Base-by-base conservation (phyloP, 441 rosid genomes). In the Eutrema salsugineum region DNA sequence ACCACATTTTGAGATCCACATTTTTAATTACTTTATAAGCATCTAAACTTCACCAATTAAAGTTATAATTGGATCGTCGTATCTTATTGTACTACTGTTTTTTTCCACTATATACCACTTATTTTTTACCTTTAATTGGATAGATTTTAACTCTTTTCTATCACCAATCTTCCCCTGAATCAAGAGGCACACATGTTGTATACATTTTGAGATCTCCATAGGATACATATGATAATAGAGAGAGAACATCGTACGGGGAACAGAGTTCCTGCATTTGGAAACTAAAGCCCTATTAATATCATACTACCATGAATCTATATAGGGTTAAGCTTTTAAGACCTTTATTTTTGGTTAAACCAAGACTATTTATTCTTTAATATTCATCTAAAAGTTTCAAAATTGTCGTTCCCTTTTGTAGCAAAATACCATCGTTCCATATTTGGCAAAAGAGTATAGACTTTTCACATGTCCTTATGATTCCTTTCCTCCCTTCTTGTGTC, bases 261-360 rank as follows among this genome's bases (percentile, higher is more conserved):
- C 83, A 85, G 38, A 66, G 19, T 75, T 77, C 83, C 86, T 64
- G 86, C 84, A 78, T 84, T 75, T 80, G 84, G 84, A 79, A 74
- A 73, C 86, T 77, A 63, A 77, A 79, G 20, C 77, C 80, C 73
- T 68, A 56, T 22, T 54, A 4, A 11, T 19, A 32, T 12, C 14
- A 63, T 59, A 47, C 36, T 66, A 30, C 54, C 68, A 63, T 69
- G 30, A 63, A 70, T 63, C 63, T 57, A 44, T 62, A 42, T 57
- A 76, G 71, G 79, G 76, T 64, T 65, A 64, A 68, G 58, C 73
- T 75, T 75, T 68, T 75, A 61, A 68, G 69, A 60, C 57, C 8
- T 14, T 4, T 43, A 9, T 51, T 55, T 53, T 53, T 50, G 42
- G 42, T 60, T 51, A 35, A 44, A 51, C 49, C 78, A 61, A 75